Evolutionary conservation across 192 early-diverging fungal genomes (phyloP), one percentile per base, ranked within the genome.

Genomic region (Geranomyces variabilis): DNA sequence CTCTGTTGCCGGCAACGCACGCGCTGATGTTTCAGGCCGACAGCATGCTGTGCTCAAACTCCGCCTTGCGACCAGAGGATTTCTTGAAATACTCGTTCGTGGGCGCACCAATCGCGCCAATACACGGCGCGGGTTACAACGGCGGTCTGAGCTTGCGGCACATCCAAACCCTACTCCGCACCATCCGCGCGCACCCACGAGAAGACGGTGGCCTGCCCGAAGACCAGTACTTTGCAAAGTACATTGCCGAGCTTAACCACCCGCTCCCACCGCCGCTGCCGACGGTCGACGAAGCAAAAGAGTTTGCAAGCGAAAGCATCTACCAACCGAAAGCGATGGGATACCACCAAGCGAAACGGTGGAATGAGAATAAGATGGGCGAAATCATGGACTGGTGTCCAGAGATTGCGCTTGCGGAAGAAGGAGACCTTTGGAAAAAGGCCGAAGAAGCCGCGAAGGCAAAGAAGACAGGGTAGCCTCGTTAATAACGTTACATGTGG

Each of bases 1-100:
- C 24, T 3, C 63, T 46, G 22, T 14, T 65, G 43, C 43, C 36
- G 31, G 43, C 36, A 4, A 34, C 24, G 5, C 58, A 65, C 63
- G 63, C 45, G 7, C 63, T 65, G 34, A 19, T 65, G 19, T 65
- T 65, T 36, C 63, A 65, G 45, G 63, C 63, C 31, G 63, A 65
- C 63, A 46, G 22, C 43, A 65, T 65, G 21, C 63, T 65, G 43
- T 65, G 63, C 44, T 19, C 36, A 28, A 65, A 65, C 63, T 46
- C 43, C 6, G 6, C 5, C 41, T 65, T 45, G 14, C 19, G 45
- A 65, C 63, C 63, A n/a, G 63, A 65, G 21, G 63, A 65, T 22
- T 65, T 65, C 22, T 29, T 65, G 17, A 17, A 43, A 46, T 65
- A 65, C 63, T 2, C 43, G 3, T 46, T 43, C 19, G 29, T 65